Evolutionary conservation across 2,329 filamentous ascomycete species (phyloP), one percentile per base, ranked within the genome.

Genomic region (Plectosphaerella sp.): DNA sequence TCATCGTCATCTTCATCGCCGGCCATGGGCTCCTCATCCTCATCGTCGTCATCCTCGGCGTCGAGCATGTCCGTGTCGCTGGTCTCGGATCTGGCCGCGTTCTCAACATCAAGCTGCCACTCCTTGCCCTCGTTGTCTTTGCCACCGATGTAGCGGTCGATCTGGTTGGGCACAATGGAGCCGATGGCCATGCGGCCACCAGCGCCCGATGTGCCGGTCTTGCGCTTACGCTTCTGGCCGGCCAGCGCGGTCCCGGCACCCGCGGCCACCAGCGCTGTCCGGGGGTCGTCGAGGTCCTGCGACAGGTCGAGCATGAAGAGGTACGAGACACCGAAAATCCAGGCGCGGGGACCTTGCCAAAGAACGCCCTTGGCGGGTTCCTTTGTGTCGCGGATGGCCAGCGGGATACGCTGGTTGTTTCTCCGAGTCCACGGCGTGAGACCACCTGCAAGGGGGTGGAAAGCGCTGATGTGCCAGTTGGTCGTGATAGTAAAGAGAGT

Each of bases 251-350:
- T 24, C 58, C 60, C 33, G 52, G 53, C 41, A 57, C 57, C 9
- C 58, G 54, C 51, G 52, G 57, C 52, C 1, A 51, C 48, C 3
- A 52, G 48, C 45, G 53, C 52, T 16, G 54, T 7, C 59, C 20
- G 60, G 51, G 73, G 68, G 4, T 67, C 65, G 1, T 72, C 66
- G 47, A 94, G 78, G 66, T 96, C 87, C 61, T 81, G 80, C 18
- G 82, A 81, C 28, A 96, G 73, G 66, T 97, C 91, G 54, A 99
- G 83, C 92, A 97, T 97, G 72, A 89, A 91, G 22, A 99, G 70
- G 79, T 91, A 97, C 1, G 82, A 86, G 41, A 84, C 82, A 7
- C 93, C 92, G 63, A 96, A 97, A 18, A 97, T 72, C 91, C 93
- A 97, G 8, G 93, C 71, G 14, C 93, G 82, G 25, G 76, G 74